A percentile compares a stretch with the other conserved stretches of the same genome.
These are phyloP conservation scores for Lepraria neglecta DNA, from an alignment of 495 filamentous ascomycete species.

Conservation along the genomic window DNA sequence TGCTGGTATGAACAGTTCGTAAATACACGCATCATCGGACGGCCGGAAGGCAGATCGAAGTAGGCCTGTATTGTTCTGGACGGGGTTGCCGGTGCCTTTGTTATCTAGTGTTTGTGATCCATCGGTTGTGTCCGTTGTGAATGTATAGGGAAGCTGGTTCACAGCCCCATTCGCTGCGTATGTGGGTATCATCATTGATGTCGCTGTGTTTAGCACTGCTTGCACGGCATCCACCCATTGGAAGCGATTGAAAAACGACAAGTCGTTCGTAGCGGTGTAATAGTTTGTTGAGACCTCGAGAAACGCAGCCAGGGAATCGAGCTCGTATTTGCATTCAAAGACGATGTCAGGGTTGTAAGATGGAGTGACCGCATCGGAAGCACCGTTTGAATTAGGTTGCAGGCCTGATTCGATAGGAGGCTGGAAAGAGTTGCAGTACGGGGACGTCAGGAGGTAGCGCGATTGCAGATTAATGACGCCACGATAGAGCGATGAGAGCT, in stretches of 20 bases:
- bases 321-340: slow-evolving; percentile 61
- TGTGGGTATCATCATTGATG: slow-evolving; percentile 51
- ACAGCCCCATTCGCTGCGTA: slow-evolving; percentile 51
- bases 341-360: slow-evolving; percentile 44
- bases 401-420: slow-evolving; percentile 51
- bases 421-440: slow-evolving; percentile 60
- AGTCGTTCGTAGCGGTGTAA: slow-evolving; percentile 47
- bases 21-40: slow-evolving; percentile 54
- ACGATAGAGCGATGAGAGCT: slow-evolving; percentile 45
- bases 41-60: slow-evolving; percentile 57
- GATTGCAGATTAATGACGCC: slow-evolving; percentile 63
- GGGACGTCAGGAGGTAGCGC: slow-evolving; percentile 50
- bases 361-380: slow-evolving; percentile 42
- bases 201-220: slow-evolving; percentile 47
- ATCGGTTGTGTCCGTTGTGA: slow-evolving; percentile 49
- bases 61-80: slow-evolving; percentile 49
- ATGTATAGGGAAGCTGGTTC: slow-evolving; percentile 47
- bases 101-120: slow-evolving; percentile 54
- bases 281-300: slow-evolving; percentile 54
- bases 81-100: slow-evolving; percentile 52
- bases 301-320: slow-evolving; percentile 60
- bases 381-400: slow-evolving; percentile 41
- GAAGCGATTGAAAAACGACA: slow-evolving; percentile 53
- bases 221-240: slow-evolving; percentile 52
- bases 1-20: slow-evolving; percentile 53